Conservation (phyloP, 768 basidiomycete species). For the Myochromella boudieri region DNA sequence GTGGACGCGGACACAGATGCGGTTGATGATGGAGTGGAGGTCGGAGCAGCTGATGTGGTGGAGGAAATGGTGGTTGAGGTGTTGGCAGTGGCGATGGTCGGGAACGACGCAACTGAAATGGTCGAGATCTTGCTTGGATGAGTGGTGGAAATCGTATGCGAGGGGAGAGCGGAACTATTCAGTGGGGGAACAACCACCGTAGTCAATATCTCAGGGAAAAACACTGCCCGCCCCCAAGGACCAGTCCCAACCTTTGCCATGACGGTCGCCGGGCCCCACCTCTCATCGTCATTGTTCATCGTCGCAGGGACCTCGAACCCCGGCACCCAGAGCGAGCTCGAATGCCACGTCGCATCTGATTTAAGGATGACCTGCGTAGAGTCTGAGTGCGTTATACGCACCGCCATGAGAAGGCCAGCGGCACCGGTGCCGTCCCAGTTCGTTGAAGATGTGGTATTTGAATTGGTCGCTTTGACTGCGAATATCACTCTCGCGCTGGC, state of each 20-base stretch:
- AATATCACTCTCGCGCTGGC: no score
- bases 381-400: constrained; percentile 16
- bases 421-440: no score
- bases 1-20: background rate
- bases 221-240: constrained; percentile 9
- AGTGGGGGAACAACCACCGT: constrained; percentile 1
- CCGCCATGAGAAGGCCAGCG: constrained; percentile 12
- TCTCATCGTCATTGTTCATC: constrained; percentile 14
- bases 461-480: no score
- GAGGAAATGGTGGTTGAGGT: constrained; percentile 1
- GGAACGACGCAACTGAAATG: background rate
- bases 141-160: no score
- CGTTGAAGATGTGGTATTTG: no score
- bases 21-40: background rate
- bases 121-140: no score
- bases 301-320: constrained; percentile 10
- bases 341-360: constrained; percentile 8
- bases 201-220: constrained; percentile 5
- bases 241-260: constrained; percentile 8
- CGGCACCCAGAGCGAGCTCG: constrained; percentile 2
- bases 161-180: no score
- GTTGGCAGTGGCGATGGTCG: background rate
- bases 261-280: constrained; percentile 7
- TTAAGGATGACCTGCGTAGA: constrained; percentile 8
- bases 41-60: background rate